phyloP scores from a whole-genome alignment of 2,329 filamentous ascomycete genomes.

The Zelopaecilomyces penicillatus region DNA sequence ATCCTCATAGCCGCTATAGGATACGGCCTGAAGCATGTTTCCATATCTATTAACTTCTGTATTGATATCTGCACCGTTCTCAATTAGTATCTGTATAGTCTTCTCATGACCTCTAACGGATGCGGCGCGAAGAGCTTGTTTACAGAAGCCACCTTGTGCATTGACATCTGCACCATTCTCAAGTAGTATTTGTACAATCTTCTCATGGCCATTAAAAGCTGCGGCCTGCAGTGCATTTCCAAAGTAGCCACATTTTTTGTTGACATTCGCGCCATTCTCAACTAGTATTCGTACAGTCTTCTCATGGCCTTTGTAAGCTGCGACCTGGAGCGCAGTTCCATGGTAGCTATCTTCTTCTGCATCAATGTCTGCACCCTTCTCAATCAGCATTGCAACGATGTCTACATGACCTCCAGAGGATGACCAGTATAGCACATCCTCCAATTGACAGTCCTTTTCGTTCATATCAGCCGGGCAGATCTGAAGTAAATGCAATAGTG shows the following conservation, averaged over 20 bases:
- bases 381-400: not conserved
- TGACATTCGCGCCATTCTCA: not conserved
- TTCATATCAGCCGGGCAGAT: not conserved
- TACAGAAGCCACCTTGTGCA: too few species aligned
- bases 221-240: not conserved
- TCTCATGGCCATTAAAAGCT: not conserved
- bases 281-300: not conserved
- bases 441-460: not conserved
- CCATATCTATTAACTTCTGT: too few species aligned
- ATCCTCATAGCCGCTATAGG: too few species aligned
- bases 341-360: not conserved
- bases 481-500: not conserved
- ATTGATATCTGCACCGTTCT: not conserved
- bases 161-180: not conserved
- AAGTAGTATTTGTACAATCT: not conserved
- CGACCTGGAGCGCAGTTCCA: not conserved
- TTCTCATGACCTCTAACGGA: not conserved
- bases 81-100: not conserved
- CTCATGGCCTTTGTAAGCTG: not conserved
- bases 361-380: not conserved
- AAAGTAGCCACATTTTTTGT: too few species aligned
- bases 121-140: too few species aligned
- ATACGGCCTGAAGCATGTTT: too few species aligned
- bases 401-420: not conserved
- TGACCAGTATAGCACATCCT: not conserved